Evolutionary conservation across 2,329 filamentous ascomycete species (phyloP).

Genomic region (Penicillium sclerotigenum): DNA sequence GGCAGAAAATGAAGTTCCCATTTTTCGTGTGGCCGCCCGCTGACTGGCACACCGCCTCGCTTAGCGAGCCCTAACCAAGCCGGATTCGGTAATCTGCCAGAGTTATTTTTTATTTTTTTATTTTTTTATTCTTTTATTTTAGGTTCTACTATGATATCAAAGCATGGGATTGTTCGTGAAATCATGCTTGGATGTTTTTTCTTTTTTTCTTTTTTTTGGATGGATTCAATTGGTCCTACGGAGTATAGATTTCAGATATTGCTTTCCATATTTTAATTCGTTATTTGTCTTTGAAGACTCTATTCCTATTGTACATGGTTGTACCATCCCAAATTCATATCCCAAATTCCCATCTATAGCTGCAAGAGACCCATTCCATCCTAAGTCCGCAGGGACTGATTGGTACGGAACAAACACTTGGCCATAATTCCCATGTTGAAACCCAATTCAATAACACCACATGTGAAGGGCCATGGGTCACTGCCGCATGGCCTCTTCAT

Average conservation of each 20-base stretch:
- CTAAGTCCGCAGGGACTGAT: not conserved
- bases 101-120: constrained; percentile 1
- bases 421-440: not conserved
- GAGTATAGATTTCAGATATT: not conserved
- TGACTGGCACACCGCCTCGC: constrained; percentile 40
- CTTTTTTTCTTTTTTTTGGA: not conserved
- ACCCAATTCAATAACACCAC: constrained; percentile 5
- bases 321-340: constrained; percentile 5
- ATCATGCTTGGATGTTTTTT: not conserved
- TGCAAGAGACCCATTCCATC: constrained; percentile 6
- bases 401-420: not conserved
- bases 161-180: not conserved
- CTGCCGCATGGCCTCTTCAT: constrained; percentile 1
- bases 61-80: constrained; percentile 45
- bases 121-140: not conserved
- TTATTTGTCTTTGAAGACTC: not conserved
- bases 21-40: constrained; percentile 45
- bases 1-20: constrained; percentile 33
- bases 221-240: not conserved
- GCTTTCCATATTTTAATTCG: constrained; percentile 1
- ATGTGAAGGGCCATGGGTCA: constrained; percentile 3
- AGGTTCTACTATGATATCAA: not conserved
- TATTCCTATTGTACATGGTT: constrained; percentile 22
- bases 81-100: constrained; percentile 25
- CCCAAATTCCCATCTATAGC: not conserved